Evolutionary conservation across 768 basidiomycete species (phyloP), one percentile per base, ranked within the genome.

Genomic region (Rhizopogon sp.): DNA sequence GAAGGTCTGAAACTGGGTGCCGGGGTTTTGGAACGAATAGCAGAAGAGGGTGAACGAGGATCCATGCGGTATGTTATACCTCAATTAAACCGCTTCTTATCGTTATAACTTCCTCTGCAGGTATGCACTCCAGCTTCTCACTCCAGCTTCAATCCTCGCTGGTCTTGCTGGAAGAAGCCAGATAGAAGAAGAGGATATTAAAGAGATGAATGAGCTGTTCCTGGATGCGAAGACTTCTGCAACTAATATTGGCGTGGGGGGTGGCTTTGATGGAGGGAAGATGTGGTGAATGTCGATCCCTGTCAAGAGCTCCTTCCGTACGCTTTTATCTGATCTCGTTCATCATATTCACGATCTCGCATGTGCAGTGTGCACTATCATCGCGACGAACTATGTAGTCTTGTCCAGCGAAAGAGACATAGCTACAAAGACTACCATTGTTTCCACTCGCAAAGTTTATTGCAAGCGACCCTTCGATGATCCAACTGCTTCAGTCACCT

Each of bases 141-240:
- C 90, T 0, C 96, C 96, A 0, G 93, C 92, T 1, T 88, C 89
- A 20, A 95, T 98, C 64, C 79, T 98, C 3, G 87, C 94, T 2
- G 74, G 76, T 37, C 71, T 94, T 31, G 81, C 79, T 0, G 94
- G 95, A 2, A 85, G 93, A 56, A 78, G 72, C 35, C 87, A 93
- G 63, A 92, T 98, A 54, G 82, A 85, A 57, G 72, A 85, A 3
- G 93, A 98, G 59, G 97, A 99, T 69, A 85, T 98, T 47, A 79
- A 80, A 35, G 94, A 98, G 78, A 93, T 97, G 87, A 87, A 87
- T 59, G 91, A 92, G 66, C 75, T 99, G 33, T 99, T 99, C 78
- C 76, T 98, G 63, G 95, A 98, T 69, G 93, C 96, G 17, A 96
- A 94, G 67, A 86, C 88, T 0, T 81, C 79, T 54, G 85, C 85